Base-by-base conservation (phyloP, 2,329 filamentous ascomycete species). In the Penicillium sp. region DNA sequence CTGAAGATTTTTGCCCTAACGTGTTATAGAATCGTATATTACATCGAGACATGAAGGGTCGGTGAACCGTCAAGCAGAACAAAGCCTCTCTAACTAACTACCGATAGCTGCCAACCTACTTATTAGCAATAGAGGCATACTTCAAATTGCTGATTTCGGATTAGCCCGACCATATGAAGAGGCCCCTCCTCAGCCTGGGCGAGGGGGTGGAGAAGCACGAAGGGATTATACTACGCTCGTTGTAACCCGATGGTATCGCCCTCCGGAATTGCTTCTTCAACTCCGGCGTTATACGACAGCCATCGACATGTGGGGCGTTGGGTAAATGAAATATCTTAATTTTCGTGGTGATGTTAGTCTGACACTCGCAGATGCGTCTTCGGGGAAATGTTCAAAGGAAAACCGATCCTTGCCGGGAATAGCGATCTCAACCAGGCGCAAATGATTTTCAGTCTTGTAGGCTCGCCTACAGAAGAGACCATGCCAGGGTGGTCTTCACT, bases 271-370 rank as follows among this genome's bases (percentile, higher is more conserved):
- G 34, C 75, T 98, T 29, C 77, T 98, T 43, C 86, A 91, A 56
- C 76, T 98, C 28, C 84, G 89, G 61, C 82, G 82, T 57, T 98
- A 98, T 70, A 98, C 93, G n/a, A 88, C 90, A 13, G 90, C 93
- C 10, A 96, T 98, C 62, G 93, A 98, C 69, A 82, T 98, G 72
- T 98, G 93, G 93, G 93, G 93, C 60, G 91, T 96, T 59, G 93
- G 91, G 86, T 90, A 76, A 74, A 82, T 67, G n/a, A n/a, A n/a
- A n/a, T n/a, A n/a, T 44, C 45, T 19, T n/a, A 6, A 39, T 41
- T 6, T 7, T 54, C n/a, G n/a, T n/a, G n/a, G n/a, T 32, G 45
- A 37, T 34, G 10, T 26, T n/a, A n/a, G n/a, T n/a, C n/a, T n/a
- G n/a, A n/a, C n/a, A n/a, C 41, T 48, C 54, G 29, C 31, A 89